Evolutionary conservation across 192 early-diverging fungal genomes (phyloP).

Genomic region (Rhizoclosmatium sp.): DNA sequence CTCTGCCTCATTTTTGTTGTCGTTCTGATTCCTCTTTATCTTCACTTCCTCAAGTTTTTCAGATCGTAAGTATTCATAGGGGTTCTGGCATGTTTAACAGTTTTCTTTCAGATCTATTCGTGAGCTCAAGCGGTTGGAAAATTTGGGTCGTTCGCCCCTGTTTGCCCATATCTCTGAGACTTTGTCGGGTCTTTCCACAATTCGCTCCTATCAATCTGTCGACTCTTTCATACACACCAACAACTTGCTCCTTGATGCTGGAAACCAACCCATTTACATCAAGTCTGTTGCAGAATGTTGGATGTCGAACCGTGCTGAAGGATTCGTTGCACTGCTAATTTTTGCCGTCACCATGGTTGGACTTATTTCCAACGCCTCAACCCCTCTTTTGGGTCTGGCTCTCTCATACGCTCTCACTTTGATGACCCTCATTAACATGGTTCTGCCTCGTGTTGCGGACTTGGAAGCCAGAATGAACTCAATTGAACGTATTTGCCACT

Average conservation of each 20-base stretch:
- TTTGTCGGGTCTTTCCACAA: constrained; percentile 80
- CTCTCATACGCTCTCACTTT: constrained; percentile 50
- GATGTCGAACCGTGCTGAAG: constrained; percentile 32
- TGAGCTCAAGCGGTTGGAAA: constrained; percentile 88
- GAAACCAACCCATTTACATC: constrained; percentile 57
- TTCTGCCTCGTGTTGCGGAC: constrained; percentile 14
- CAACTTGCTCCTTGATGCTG: constrained; percentile 69
- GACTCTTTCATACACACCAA: constrained; percentile 74
- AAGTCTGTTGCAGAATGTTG: constrained; percentile 24
- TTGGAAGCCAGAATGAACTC: constrained; percentile 37
- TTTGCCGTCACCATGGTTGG: constrained; percentile 10
- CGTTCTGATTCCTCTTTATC: constrained; percentile 21
- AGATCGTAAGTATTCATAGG: constrained; percentile 3
- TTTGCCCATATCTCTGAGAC: constrained; percentile 71
- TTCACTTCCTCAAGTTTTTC: constrained; percentile 34
- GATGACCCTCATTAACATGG: constrained; percentile 65
- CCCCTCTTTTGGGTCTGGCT: constrained; percentile 29
- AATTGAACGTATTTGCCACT: constrained; percentile 29
- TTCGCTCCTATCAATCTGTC: constrained; percentile 84
- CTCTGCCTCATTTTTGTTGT: constrained; percentile 66
- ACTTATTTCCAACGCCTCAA: constrained; percentile 53
- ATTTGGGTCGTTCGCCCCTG: constrained; percentile 80
- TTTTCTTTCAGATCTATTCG: constrained; percentile 56
- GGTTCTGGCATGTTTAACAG: not conserved
- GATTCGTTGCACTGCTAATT: constrained; percentile 32